A percentile compares a stretch with the other conserved stretches of the same genome.
Conservation (phyloP, 345 rosid genomes). For the Fremontodendron californicum region DNA sequence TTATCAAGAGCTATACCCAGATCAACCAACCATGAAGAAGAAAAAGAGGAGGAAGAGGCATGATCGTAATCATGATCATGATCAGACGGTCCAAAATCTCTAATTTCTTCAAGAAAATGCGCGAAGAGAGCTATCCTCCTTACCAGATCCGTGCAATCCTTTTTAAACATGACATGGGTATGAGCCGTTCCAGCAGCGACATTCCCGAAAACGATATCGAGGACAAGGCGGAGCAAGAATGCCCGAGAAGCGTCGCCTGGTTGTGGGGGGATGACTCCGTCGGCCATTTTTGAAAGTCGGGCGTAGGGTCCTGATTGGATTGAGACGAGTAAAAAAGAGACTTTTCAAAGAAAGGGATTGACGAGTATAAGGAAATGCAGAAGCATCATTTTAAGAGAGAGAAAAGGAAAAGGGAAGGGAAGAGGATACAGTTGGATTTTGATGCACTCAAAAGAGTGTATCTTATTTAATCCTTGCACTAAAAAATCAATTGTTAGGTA, state of each 20-base stretch:
- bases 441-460: too few species aligned
- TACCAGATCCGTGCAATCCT: conserved; percentile 71
- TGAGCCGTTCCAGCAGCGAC: conserved; percentile 15
- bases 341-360: neutral
- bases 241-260: conserved; percentile 19
- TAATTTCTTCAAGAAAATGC: conserved; percentile 72
- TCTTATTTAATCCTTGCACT: too few species aligned
- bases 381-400: neutral
- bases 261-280: conserved; percentile 12
- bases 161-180: too few species aligned
- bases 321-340: neutral
- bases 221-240: conserved; percentile 21
- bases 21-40: conserved; percentile 23
- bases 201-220: conserved; percentile 16
- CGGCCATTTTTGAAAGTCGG: conserved; percentile 9
- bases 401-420: neutral
- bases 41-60: conserved; percentile 22
- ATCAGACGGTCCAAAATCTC: conserved; percentile 31
- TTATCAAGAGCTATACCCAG: conserved; percentile 48
- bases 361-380: neutral
- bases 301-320: neutral
- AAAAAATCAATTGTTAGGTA: too few species aligned
- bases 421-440: too few species aligned
- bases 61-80: neutral
- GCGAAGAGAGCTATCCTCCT: conserved; percentile 53